These are phyloP conservation scores for Coniochaeta sp. DNA, from an alignment of 2,329 filamentous ascomycete genomes.

Conservation along the genomic window DNA sequence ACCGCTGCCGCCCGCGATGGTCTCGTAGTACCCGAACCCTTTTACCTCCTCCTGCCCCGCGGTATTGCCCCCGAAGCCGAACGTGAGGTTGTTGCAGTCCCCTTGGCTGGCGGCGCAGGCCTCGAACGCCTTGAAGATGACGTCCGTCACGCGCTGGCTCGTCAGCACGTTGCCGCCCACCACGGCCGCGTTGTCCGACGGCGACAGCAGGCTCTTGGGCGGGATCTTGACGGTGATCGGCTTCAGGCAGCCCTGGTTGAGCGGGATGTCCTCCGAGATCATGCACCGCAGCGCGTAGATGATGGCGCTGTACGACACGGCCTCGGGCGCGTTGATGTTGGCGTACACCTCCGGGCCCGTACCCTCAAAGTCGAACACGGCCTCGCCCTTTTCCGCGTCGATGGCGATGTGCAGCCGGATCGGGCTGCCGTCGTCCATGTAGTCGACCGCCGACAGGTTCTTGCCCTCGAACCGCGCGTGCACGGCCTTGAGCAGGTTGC, in stretches of 20 bases:
- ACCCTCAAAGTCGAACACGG: constrained; percentile 69
- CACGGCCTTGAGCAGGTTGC: constrained; percentile 66
- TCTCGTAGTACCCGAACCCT: constrained; percentile 84
- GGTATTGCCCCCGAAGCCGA: constrained; percentile 68
- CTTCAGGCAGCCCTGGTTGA: constrained; percentile 78
- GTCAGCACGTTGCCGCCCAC: constrained; percentile 81
- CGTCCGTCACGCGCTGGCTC: constrained; percentile 73
- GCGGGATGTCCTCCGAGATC: constrained; percentile 73
- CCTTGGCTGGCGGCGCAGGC: constrained; percentile 75
- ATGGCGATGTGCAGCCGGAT: constrained; percentile 72
- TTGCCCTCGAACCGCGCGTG: constrained; percentile 60
- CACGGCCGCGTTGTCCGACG: constrained; percentile 69
- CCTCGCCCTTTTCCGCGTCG: constrained; percentile 64
- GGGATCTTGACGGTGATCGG: constrained; percentile 72
- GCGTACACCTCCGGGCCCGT: constrained; percentile 70
- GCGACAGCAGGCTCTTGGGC: constrained; percentile 64
- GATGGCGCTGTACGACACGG: constrained; percentile 71
- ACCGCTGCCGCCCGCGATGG: constrained; percentile 70
- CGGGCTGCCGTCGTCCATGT: constrained; percentile 80
- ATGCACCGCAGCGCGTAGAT: constrained; percentile 80
- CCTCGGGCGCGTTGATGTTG: constrained; percentile 72
- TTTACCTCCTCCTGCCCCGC: constrained; percentile 49
- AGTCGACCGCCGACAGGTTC: constrained; percentile 68
- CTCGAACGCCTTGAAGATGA: constrained; percentile 72
- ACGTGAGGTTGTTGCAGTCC: constrained; percentile 79